Conservation (phyloP, 352 stramenopile species). For the Globisporangium echinulatum region DNA sequence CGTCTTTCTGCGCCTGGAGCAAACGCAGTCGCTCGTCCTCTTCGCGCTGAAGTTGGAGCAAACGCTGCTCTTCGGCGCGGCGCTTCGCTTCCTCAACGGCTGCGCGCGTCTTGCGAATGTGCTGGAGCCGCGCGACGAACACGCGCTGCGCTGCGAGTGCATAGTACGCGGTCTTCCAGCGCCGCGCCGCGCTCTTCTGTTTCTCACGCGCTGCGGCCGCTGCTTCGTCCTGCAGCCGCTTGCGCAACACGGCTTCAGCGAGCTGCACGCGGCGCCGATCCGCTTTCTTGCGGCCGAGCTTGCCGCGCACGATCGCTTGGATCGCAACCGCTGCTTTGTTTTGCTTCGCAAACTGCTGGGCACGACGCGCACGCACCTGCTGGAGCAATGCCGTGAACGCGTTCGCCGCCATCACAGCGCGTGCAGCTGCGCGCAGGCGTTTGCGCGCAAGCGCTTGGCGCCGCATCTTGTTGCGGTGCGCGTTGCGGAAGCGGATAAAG, state of each 20-base stretch:
- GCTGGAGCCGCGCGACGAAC: slow-evolving; percentile 71
- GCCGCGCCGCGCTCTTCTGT: slow-evolving; percentile 75
- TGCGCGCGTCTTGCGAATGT: slow-evolving; percentile 75
- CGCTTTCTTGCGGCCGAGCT: slow-evolving; percentile 70
- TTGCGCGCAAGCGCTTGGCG: slow-evolving; percentile 65
- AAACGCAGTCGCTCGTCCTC: slow-evolving; percentile 63
- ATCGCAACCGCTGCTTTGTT: slow-evolving; percentile 62
- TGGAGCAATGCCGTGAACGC: slow-evolving; percentile 63
- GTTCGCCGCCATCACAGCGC: slow-evolving; percentile 56
- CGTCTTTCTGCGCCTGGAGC: slow-evolving; percentile 52
- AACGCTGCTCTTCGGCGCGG: slow-evolving; percentile 60
- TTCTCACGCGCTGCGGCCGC: slow-evolving; percentile 49
- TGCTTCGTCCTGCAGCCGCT: slow-evolving; percentile 70
- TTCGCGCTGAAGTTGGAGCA: slow-evolving; percentile 48
- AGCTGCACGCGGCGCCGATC: slow-evolving; percentile 55
- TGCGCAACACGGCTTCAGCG: slow-evolving; percentile 72
- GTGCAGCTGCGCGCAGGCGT: slow-evolving; percentile 63
- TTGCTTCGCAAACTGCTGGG: slow-evolving; percentile 28
- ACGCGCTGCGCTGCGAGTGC: slow-evolving; percentile 67
- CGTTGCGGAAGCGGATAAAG: slow-evolving; percentile 66
- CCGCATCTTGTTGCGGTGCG: slow-evolving; percentile 52
- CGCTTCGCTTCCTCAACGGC: slow-evolving; percentile 75
- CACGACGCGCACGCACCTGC: slow-evolving; percentile 41
- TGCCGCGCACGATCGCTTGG: slow-evolving; percentile 76
- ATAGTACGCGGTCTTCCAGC: slow-evolving; percentile 70